Conservation (phyloP, 208 protist genomes). For the Naegleria lovaniensis region DNA sequence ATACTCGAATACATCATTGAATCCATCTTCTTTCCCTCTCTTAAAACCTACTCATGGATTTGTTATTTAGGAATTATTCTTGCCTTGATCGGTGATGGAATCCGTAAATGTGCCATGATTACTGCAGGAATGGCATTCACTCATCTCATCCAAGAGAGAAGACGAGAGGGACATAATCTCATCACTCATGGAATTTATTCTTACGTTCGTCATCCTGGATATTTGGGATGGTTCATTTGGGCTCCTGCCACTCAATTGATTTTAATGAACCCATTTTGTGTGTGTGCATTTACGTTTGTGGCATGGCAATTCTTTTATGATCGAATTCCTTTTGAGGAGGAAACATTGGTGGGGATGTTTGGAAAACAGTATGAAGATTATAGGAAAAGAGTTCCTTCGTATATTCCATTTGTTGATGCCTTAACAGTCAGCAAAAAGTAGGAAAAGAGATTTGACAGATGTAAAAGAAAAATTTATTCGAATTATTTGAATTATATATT, state of each 20-base stretch:
- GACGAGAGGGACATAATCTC: slow-evolving; percentile 42
- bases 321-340: slow-evolving; percentile 81
- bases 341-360: slow-evolving; percentile 71
- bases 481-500: no score
- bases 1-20: neutral
- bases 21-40: neutral
- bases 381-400: slow-evolving; percentile 53
- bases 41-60: neutral
- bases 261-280: slow-evolving; percentile 78
- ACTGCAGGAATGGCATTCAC: slow-evolving; percentile 8
- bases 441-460: no score
- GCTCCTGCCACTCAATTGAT: slow-evolving; percentile 67
- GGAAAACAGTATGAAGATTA: slow-evolving; percentile 74
- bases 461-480: no score
- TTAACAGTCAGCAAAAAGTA: no score
- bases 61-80: slow-evolving; percentile 22
- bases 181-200: slow-evolving; percentile 57
- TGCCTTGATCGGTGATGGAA: neutral
- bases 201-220: slow-evolving; percentile 55
- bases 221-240: slow-evolving; percentile 64
- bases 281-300: slow-evolving; percentile 58
- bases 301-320: slow-evolving; percentile 80
- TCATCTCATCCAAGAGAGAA: slow-evolving; percentile 12
- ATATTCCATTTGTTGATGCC: slow-evolving; percentile 73
- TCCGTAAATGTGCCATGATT: slow-evolving; percentile 5